A percentile compares a stretch with the other conserved stretches of the same genome.
These are phyloP conservation scores for Atkinsonella texensis DNA, from an alignment of 2,329 filamentous ascomycete species.

Conservation along the genomic window DNA sequence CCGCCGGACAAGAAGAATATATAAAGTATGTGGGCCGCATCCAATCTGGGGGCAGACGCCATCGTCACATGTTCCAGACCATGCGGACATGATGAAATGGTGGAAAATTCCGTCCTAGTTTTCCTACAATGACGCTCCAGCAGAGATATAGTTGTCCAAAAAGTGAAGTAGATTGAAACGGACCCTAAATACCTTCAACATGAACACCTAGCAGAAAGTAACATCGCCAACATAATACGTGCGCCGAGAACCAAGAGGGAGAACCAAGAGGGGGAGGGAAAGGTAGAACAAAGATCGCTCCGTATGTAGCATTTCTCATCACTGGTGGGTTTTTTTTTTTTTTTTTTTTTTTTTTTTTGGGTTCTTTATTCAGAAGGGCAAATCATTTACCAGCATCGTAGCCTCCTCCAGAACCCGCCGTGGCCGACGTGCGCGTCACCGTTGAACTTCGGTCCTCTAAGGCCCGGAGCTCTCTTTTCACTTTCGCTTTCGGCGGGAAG, in stretches of 20 bases:
- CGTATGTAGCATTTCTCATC: not conserved
- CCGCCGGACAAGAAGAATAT: conserved; percentile 83
- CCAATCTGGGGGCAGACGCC: conserved; percentile 70
- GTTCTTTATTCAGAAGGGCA: not conserved
- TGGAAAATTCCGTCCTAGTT: not conserved
- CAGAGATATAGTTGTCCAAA: conserved; percentile 7
- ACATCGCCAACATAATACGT: not conserved
- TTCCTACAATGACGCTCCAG: conserved; percentile 1
- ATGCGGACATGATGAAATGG: not conserved
- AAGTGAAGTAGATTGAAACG: not conserved
- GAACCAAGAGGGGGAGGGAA: no score
- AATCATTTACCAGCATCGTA: conserved; percentile 40
- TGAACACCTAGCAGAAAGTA: no score
- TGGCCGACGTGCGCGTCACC: conserved; percentile 32
- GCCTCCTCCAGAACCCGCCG: conserved; percentile 41
- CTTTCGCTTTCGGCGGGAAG: conserved; percentile 27
- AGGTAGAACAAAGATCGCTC: not conserved
- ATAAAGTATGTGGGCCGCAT: conserved; percentile 70
- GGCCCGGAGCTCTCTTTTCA: conserved; percentile 35
- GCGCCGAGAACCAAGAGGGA: not conserved
- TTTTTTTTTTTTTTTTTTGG: no score
- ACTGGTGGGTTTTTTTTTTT: no score
- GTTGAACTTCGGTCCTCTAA: conserved; percentile 30
- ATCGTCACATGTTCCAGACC: not conserved
- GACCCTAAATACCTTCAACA: not conserved